These are phyloP conservation scores for Dactylellina parvicollis DNA, from an alignment of 2,329 filamentous ascomycete species.

Conservation along the genomic window DNA sequence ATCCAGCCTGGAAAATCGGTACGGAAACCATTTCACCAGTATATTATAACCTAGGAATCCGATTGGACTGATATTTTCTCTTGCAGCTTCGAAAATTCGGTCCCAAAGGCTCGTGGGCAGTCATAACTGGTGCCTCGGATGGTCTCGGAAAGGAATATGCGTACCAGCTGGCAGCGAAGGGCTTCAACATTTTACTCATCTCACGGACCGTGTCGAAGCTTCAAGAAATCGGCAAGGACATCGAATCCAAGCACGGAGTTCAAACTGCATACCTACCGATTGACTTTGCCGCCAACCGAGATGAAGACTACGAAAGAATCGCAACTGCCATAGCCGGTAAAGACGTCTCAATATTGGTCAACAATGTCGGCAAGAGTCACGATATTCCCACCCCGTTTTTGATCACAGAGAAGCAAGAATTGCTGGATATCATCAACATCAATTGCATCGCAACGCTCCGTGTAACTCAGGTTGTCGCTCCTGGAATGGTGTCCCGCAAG, in stretches of 20 bases:
- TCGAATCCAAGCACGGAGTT: slow-evolving; percentile 75
- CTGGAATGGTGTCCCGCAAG: slow-evolving; percentile 83
- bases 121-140: slow-evolving; percentile 94
- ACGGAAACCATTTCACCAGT: slow-evolving; percentile 56
- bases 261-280: slow-evolving; percentile 84
- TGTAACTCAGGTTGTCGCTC: slow-evolving; percentile 84
- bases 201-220: slow-evolving; percentile 96
- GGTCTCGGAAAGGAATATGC: slow-evolving; percentile 97
- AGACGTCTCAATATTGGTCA: slow-evolving; percentile 87
- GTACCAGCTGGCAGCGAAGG: slow-evolving; percentile 84
- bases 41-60: slow-evolving; percentile 53
- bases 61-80: slow-evolving; percentile 38
- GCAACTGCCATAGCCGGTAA: slow-evolving; percentile 74
- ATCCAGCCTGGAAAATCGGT: slow-evolving; percentile 64
- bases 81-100: slow-evolving; percentile 85
- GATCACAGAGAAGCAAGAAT: slow-evolving; percentile 79
- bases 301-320: slow-evolving; percentile 81
- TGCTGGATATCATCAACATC: slow-evolving; percentile 90
- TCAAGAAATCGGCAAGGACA: slow-evolving; percentile 76
- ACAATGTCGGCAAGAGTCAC: slow-evolving; percentile 97
- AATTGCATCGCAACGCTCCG: slow-evolving; percentile 92
- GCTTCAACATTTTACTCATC: slow-evolving; percentile 93
- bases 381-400: slow-evolving; percentile 89
- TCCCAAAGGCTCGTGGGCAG: slow-evolving; percentile 89
- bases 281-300: slow-evolving; percentile 85